A percentile compares a stretch with the other conserved stretches of the same genome.
Conservation (phyloP, 805 yeast species). For the Zygotorulaspora chibaensis region DNA sequence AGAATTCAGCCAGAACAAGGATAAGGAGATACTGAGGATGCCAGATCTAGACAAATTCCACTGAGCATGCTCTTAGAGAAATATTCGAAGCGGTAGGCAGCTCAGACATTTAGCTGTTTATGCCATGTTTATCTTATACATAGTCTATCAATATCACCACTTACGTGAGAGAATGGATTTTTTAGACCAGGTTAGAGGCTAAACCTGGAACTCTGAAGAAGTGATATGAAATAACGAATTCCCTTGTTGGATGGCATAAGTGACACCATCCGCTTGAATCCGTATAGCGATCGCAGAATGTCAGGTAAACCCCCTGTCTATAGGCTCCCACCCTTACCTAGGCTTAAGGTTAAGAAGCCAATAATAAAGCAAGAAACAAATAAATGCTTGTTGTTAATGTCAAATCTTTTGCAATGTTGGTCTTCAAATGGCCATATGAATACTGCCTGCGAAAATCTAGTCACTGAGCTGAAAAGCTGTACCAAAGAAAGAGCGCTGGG, state of each 20-base stretch:
- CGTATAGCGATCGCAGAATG: conserved; percentile 12
- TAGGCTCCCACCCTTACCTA: conserved; percentile 67
- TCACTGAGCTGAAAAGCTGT: conserved; percentile 67
- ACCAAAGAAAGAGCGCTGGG: conserved; percentile 44
- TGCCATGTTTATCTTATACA: not conserved
- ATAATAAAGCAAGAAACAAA: conserved; percentile 54
- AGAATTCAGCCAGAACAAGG: conserved; percentile 67
- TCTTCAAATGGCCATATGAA: conserved; percentile 89
- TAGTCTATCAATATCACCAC: not conserved
- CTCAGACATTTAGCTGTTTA: not conserved
- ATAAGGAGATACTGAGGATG: conserved; percentile 76
- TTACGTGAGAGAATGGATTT: not conserved
- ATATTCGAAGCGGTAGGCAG: not conserved
- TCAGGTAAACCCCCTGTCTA: conserved; percentile 39
- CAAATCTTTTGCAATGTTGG: conserved; percentile 89
- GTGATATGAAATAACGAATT: not conserved
- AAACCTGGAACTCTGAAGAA: not conserved
- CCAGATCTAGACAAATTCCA: conserved; percentile 51
- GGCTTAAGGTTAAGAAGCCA: conserved; percentile 65
- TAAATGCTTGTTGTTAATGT: conserved; percentile 77
- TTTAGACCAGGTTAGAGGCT: not conserved
- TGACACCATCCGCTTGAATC: not conserved
- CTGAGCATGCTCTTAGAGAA: not conserved
- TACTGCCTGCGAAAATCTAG: conserved; percentile 58
- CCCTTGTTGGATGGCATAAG: not conserved